Evolutionary conservation across 768 basidiomycete species (phyloP).

Genomic region (Harrya chromipes): DNA sequence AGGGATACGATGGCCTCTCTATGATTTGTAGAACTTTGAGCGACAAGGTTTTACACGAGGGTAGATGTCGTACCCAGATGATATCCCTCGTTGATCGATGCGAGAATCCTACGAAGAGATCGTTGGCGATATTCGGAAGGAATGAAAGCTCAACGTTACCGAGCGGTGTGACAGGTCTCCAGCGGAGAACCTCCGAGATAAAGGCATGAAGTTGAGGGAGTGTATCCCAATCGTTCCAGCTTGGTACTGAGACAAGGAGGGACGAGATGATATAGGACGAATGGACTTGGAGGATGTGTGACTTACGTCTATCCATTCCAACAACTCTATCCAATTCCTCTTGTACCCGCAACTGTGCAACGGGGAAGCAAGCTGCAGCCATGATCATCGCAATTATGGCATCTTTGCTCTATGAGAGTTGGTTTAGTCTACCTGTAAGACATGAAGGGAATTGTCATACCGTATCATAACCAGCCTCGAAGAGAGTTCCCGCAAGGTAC

Average conservation of each 20-base stretch:
- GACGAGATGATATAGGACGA: not conserved
- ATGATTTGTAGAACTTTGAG: not conserved
- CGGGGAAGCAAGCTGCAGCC: conserved; percentile 54
- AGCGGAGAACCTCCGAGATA: conserved; percentile 35
- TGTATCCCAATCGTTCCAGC: conserved; percentile 30
- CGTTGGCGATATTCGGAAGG: too few relatives aligned
- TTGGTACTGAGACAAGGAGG: conserved; percentile 29
- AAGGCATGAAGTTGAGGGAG: conserved; percentile 39
- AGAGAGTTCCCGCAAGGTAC: conserved; percentile 57
- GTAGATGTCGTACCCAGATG: conserved; percentile 43
- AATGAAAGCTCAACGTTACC: conserved; percentile 14
- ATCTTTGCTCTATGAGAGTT: not conserved
- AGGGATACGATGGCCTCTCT: conserved; percentile 24
- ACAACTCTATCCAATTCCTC: conserved; percentile 52
- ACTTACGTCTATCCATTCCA: conserved; percentile 34
- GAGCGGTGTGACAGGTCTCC: conserved; percentile 33
- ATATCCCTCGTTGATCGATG: conserved; percentile 65
- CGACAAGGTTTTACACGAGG: conserved; percentile 28
- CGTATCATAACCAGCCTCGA: conserved; percentile 61
- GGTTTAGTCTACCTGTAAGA: not conserved
- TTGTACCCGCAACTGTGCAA: conserved; percentile 47
- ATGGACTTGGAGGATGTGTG: not conserved
- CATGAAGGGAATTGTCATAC: conserved; percentile 10
- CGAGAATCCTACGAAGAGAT: conserved; percentile 37
- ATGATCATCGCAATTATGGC: conserved; percentile 41